phyloP scores from a whole-genome alignment of 305 asterid genomes.

The Fraxinus floribunda region DNA sequence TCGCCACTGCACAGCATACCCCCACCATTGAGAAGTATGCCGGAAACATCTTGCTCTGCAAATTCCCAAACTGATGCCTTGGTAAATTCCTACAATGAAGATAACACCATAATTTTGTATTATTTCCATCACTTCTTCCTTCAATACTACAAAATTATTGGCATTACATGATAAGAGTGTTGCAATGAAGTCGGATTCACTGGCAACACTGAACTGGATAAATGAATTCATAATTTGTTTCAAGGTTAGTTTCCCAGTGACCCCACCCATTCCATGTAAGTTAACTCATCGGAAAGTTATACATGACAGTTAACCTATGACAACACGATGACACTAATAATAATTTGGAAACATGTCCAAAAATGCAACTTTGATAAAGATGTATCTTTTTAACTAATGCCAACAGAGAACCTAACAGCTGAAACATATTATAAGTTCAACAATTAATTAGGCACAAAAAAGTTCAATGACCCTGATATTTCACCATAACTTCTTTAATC shows the following conservation, averaged over 20 bases:
- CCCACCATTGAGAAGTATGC: constrained; percentile 96
- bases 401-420: neutral
- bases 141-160: neutral
- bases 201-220: neutral
- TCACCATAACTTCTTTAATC: neutral
- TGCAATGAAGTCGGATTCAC: neutral
- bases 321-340: neutral
- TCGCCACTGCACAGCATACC: constrained; percentile 79
- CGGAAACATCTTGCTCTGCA: constrained; percentile 99
- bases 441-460: neutral
- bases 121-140: neutral
- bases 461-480: neutral
- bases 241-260: neutral
- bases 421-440: neutral
- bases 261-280: neutral
- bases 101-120: neutral
- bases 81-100: constrained; percentile 67
- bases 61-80: constrained; percentile 94
- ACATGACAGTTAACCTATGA: neutral
- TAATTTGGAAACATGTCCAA: neutral
- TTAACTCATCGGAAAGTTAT: neutral
- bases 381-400: neutral
- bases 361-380: neutral
- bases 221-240: neutral
- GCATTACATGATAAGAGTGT: neutral